Base-by-base conservation (phyloP, 208 protist species). In the Strigomonas culicis region DNA sequence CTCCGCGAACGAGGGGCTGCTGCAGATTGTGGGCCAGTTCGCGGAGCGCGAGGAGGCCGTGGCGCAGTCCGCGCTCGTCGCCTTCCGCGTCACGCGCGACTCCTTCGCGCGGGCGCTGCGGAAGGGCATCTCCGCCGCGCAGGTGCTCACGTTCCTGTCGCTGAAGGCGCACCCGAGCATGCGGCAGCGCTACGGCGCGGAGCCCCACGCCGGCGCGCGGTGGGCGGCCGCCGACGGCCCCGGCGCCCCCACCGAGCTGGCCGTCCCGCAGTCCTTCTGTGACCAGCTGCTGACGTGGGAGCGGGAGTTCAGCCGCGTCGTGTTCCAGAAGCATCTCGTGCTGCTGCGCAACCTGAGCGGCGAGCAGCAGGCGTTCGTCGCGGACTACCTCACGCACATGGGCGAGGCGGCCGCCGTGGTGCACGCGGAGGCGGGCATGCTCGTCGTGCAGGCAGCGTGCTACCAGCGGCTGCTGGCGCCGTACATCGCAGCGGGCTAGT, bases 221-320 rank as follows among this genome's bases (percentile, higher is more conserved):
- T 41, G 41, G 47, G 63, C 57, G 22, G 46, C 44, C 19, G 22
- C 17, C 17, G 59, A 21, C 56, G 52, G 27, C 44, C 50, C 27
- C 52, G 4, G 24, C 27, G 27, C 3, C 51, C 25, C 43, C 21
- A 55, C 53, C 36, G 66, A 64, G 30, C 51, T 78, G 8, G 68
- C 81, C n/a, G 75, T 96, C 32, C 91, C 91, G 22, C 88, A 93
- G 58, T 93, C 91, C 4, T 84, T 96, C 63, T 92, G 83, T 62
- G 91, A 96, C 61, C 87, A 94, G 72, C 63, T 96, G 49, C 59
- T 84, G 41, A 90, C 88, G 82, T 96, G 91, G 88, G 87, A 96
- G 66, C 85, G 63, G 27, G 87, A 96, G 74, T 92, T 82, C 70
- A 77, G 79, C 31, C 83, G 91, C 30, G 76, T 94, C 21, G 66